Base-by-base conservation (phyloP, 2,329 filamentous ascomycete species). In the Coniochaeta prunicola region DNA sequence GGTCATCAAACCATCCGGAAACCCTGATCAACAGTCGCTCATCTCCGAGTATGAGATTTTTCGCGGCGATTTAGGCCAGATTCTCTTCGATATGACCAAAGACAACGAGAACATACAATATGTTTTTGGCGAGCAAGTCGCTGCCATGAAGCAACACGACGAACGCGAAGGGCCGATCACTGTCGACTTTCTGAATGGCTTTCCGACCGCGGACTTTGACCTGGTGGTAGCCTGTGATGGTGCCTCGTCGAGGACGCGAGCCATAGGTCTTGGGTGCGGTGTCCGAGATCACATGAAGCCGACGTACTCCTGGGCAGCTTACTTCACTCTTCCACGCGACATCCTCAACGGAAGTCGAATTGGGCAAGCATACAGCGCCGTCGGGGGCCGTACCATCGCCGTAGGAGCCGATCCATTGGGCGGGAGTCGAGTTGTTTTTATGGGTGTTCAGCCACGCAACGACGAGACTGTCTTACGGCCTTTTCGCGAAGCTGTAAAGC, bases 161-260 rank as follows among this genome's bases (percentile, higher is more conserved):
- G 26, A 60, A 21, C 30, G 21, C 6, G 57, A 55, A 45, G 54
- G 42, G 21, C 53, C 50, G 3, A 48, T 58, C 38, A 59, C 55
- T 4, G 60, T 63, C 38, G 48, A 60, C 50, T 73, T 80, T 54
- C 69, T 69, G 8, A 71, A 77, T 57, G 74, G 76, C 8, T 34
- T 53, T 21, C 57, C 59, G 58, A 63, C 66, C 2, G 64, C 61
- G 1, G 68, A 71, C 4, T 80, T 70, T 59, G 77, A 80, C 62
- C 72, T 82, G 3, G 73, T 82, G 17, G 74, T 81, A 13, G 78
- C 75, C 24, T 76, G 74, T 58, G 79, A 81, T 60, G 79, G 79
- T 1, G 67, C 76, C 12, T 76, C 71, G 1, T 81, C 79, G 3
- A 68, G 73, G 42, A 80, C 77, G 28, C 71, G 79, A 50, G 74